phyloP scores from a whole-genome alignment of 2,329 filamentous ascomycete genomes.

The Cladosporium oxysporum region DNA sequence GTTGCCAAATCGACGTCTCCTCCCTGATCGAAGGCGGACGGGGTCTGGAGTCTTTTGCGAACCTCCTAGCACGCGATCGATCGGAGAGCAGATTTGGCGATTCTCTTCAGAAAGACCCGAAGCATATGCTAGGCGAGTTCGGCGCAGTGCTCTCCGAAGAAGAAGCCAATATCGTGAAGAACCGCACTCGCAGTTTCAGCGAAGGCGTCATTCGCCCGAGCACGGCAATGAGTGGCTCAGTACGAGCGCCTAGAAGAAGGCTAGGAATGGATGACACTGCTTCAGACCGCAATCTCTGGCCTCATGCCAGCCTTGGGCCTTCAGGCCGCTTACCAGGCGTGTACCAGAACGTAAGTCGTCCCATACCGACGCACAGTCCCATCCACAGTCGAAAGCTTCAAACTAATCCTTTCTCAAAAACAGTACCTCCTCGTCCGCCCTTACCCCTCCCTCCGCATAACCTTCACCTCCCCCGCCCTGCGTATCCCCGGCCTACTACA shows the following conservation, averaged over 20 bases:
- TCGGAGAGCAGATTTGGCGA: slow-evolving; percentile 30
- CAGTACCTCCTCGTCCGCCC: slow-evolving; percentile 67
- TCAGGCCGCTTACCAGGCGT: slow-evolving; percentile 41
- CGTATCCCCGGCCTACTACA: slow-evolving; percentile 66
- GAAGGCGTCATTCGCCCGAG: slow-evolving; percentile 18
- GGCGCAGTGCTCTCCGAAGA: slow-evolving; percentile 35
- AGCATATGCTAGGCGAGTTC: slow-evolving; percentile 33
- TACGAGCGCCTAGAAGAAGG: slow-evolving; percentile 24
- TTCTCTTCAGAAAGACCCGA: slow-evolving; percentile 27
- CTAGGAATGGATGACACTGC: slow-evolving; percentile 37
- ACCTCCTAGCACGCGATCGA: slow-evolving; percentile 37
- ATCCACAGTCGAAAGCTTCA: background rate
- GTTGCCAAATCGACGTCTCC: slow-evolving; percentile 44
- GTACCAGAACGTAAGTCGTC: slow-evolving; percentile 37
- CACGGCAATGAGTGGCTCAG: slow-evolving; percentile 20
- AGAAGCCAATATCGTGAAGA: slow-evolving; percentile 37
- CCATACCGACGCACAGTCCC: no score
- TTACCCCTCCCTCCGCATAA: slow-evolving; percentile 64
- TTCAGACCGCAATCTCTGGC: slow-evolving; percentile 34
- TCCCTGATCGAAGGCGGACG: slow-evolving; percentile 40
- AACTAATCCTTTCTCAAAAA: background rate
- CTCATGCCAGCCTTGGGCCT: slow-evolving; percentile 34
- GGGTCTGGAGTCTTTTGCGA: slow-evolving; percentile 41
- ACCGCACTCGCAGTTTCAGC: slow-evolving; percentile 24
- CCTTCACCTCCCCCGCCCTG: slow-evolving; percentile 69